phyloP scores from a whole-genome alignment of 768 basidiomycete genomes.

The Tylopilus plumbeoviolaceoides region DNA sequence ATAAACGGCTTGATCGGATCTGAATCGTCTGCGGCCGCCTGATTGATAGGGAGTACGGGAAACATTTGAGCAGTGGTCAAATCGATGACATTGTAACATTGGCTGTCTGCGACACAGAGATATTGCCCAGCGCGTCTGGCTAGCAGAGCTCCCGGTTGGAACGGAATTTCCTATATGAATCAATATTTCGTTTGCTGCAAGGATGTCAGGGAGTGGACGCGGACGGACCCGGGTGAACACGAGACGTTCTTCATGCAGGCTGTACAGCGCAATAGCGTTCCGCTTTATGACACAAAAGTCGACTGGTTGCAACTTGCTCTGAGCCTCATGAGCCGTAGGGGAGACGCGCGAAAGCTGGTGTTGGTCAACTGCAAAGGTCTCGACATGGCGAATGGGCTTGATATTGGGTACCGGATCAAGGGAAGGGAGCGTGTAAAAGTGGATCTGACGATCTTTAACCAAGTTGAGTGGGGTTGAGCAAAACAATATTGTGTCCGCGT shows the following conservation, averaged over 20 bases:
- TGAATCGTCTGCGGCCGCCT: slow-evolving; percentile 43
- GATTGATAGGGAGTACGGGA: slow-evolving; percentile 75
- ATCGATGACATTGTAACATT: slow-evolving; percentile 75
- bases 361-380: slow-evolving; percentile 81
- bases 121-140: slow-evolving; percentile 60
- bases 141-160: slow-evolving; percentile 52
- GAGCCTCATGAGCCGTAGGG: slow-evolving; percentile 37
- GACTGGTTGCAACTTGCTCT: slow-evolving; percentile 45
- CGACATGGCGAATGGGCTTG: slow-evolving; percentile 77
- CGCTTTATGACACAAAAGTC: slow-evolving; percentile 76
- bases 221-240: slow-evolving; percentile 53
- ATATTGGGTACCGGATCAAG: slow-evolving; percentile 67
- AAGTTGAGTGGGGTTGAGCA: neutral
- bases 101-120: slow-evolving; percentile 72
- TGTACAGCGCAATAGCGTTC: slow-evolving; percentile 56
- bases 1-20: slow-evolving; percentile 62
- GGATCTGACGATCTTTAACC: slow-evolving; percentile 53
- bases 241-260: slow-evolving; percentile 57
- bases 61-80: slow-evolving; percentile 66
- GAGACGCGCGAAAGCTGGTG: slow-evolving; percentile 54
- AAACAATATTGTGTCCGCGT: slow-evolving; percentile 27
- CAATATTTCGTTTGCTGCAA: neutral
- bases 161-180: slow-evolving; percentile 60
- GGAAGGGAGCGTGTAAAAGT: slow-evolving; percentile 78
- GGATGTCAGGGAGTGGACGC: neutral